These are phyloP conservation scores for Zygoascus ofunaensis DNA, from an alignment of 805 yeast species.

Conservation along the genomic window DNA sequence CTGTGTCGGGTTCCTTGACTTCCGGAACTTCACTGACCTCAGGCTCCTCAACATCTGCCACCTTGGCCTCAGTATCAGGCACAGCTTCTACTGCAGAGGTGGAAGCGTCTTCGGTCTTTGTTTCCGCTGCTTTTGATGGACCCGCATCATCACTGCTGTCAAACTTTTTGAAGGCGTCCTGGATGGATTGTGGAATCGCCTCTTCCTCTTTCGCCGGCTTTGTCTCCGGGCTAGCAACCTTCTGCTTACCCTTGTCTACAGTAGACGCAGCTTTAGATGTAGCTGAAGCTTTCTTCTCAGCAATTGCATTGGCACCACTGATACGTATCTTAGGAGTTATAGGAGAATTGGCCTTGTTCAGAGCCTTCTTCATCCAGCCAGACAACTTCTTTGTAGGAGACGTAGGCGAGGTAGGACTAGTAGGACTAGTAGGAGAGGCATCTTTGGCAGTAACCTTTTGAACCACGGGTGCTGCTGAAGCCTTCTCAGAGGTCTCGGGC, in stretches of 20 bases:
- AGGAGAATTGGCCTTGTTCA: conserved; percentile 1
- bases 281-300: neutral
- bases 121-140: neutral
- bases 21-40: conserved; percentile 6
- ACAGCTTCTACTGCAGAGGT: neutral
- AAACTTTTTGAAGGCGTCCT: neutral
- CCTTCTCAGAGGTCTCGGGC: neutral
- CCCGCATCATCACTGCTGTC: neutral
- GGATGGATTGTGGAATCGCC: neutral
- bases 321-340: neutral
- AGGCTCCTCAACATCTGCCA: neutral
- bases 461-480: neutral
- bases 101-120: neutral
- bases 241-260: conserved; percentile 3
- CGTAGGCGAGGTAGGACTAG: neutral
- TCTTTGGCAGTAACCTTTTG: neutral
- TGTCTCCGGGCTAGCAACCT: neutral
- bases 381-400: neutral
- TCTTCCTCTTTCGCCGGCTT: neutral
- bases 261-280: neutral
- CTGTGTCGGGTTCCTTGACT: conserved; percentile 4
- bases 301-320: neutral
- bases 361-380: conserved; percentile 2
- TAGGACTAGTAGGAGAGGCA: neutral
- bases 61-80: neutral